Conservation (phyloP, 352 stramenopile genomes). For the Pythium phragmiticola region DNA sequence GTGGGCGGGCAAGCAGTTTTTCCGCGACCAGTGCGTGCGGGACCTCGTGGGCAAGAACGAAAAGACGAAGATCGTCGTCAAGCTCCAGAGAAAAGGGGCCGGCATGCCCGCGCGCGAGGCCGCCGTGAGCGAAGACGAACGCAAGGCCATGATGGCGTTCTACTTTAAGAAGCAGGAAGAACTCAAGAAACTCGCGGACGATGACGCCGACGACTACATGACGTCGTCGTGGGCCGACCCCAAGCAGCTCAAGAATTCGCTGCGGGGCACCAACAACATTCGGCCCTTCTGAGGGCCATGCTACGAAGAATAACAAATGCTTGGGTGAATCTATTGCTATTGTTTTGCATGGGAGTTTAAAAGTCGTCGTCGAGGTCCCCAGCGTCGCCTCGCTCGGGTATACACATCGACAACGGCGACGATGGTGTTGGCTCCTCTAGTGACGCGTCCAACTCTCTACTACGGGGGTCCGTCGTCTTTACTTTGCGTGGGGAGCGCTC, state of each 20-base stretch:
- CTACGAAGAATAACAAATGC: no score
- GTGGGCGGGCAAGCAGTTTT: constrained; percentile 95
- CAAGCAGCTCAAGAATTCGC: constrained; percentile 90
- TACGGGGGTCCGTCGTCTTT: neutral
- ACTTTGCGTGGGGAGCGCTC: neutral
- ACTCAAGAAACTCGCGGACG: constrained; percentile 77
- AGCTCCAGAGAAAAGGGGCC: constrained; percentile 88
- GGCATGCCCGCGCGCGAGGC: constrained; percentile 85
- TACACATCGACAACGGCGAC: neutral
- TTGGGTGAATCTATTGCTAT: neutral
- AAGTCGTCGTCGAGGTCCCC: constrained; percentile 23
- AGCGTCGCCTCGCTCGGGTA: constrained; percentile 1
- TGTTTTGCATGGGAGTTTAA: constrained; percentile 12
- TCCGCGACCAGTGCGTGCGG: constrained; percentile 82
- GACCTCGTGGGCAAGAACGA: constrained; percentile 95
- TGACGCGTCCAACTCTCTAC: no score
- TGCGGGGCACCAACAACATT: constrained; percentile 90
- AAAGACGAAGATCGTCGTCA: constrained; percentile 92
- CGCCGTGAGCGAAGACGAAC: constrained; percentile 92
- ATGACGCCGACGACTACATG: constrained; percentile 96
- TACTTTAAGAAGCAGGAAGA: constrained; percentile 93
- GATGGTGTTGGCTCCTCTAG: neutral
- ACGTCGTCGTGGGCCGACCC: constrained; percentile 93
- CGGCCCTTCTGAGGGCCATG: constrained; percentile 53
- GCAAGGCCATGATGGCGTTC: constrained; percentile 97